A percentile compares a stretch with the other conserved stretches of the same genome.
Conservation (phyloP, 768 basidiomycete genomes). For the Suillus discolor region DNA sequence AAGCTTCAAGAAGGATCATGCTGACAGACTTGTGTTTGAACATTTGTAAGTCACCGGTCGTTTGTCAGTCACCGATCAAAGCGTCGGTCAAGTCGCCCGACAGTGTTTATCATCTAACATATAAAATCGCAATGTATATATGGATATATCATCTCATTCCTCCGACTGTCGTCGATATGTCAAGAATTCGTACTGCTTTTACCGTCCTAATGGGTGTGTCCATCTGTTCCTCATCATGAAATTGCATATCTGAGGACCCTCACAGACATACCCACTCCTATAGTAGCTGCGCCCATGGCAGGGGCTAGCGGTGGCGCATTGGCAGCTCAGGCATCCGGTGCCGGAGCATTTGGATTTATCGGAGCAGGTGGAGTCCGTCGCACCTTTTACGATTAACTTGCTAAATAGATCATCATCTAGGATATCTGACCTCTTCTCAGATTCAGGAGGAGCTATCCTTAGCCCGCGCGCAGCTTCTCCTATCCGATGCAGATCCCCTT, state of each 20-base stretch:
- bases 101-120: neutral
- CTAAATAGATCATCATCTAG: slow-evolving; percentile 31
- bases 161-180: neutral
- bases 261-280: slow-evolving; percentile 57
- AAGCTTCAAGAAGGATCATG: too few relatives aligned
- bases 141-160: neutral
- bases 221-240: neutral
- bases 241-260: slow-evolving; percentile 30
- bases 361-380: slow-evolving; percentile 48
- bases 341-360: slow-evolving; percentile 78
- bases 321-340: slow-evolving; percentile 63
- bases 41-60: too few relatives aligned
- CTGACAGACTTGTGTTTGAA: neutral
- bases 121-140: neutral
- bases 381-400: slow-evolving; percentile 10
- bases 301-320: slow-evolving; percentile 64
- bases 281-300: slow-evolving; percentile 73
- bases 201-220: neutral
- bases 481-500: slow-evolving; percentile 34
- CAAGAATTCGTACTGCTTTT: neutral
- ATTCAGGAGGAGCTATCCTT: slow-evolving; percentile 54
- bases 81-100: neutral
- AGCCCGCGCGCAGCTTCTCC: slow-evolving; percentile 48
- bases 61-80: too few relatives aligned
- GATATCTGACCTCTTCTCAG: slow-evolving; percentile 46